Base-by-base conservation (phyloP, 805 yeast genomes). In the Torulaspora indica region DNA sequence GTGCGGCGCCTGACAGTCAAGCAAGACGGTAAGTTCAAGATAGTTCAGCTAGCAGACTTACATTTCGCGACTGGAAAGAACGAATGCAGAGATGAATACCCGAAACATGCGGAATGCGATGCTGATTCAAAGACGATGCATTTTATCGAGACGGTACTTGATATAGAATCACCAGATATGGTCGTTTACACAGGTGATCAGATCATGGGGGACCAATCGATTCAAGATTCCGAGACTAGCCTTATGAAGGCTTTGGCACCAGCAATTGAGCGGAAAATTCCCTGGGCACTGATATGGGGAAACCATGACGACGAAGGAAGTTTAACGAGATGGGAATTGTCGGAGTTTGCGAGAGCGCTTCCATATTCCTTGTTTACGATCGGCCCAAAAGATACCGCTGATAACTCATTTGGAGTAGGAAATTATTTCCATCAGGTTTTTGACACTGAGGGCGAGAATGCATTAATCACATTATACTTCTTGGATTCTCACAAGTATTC, bases 241-340 rank as follows among this genome's bases (percentile, higher is more conserved):
- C 55, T 88, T n/a, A 72, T 83, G 47, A 91, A 93, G 60, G 87
- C 82, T 0, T 71, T 84, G 8, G 69, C 74, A 8, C 95, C 95
- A 0, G 77, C 87, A 22, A 74, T 90, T 18, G 56, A 68, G 12
- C 68, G 85, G 37, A 64, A 73, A 39, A 83, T 90, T 7, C 97
- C 98, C 3, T 93, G 77, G 71, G 91, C 96, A 0, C 73, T 85
- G 52, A 79, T 82, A 7, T 74, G 91, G 70, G 98, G 98, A 0
- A 93, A 93, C 62, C 98, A 93, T 61, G 98, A 93, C 62, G 93
- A 84, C 57, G 95, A 90, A 66, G 91, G 95, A 0, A 74, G 81
- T 3, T 54, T 88, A 45, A 49, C 70, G 12, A 74, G 95, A 31
- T 60, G 66, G 43, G 77, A 80, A 51, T 57, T 88, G 33, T 83